Evolutionary conservation across 2,329 filamentous ascomycete species (phyloP), one percentile per base, ranked within the genome.

Genomic region (Ophiognomonia clavigignenti-juglandacearum): DNA sequence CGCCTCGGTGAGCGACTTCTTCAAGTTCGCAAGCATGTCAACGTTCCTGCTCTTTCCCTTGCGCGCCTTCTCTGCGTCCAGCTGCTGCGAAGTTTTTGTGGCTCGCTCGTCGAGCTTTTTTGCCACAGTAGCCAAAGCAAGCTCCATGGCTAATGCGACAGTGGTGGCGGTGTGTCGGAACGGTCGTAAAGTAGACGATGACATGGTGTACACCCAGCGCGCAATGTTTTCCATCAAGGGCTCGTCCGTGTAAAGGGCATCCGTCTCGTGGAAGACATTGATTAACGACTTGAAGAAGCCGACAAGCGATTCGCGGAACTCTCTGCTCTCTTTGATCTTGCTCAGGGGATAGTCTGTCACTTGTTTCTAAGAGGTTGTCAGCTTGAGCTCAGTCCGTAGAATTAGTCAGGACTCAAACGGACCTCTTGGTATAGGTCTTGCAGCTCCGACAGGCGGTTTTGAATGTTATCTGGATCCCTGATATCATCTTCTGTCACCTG

Each of bases 161-260:
- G 93, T 84, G 2, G 92, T 96, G 1, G 91, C 87, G 0, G 93
- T 98, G 66, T 98, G 93, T 54, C 93, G 81, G 67, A 98, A 96
- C 2, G 93, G 90, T 46, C 93, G 83, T 52, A 92, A 83, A 4
- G 82, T 78, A 0, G 90, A 91, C 4, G 89, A 93, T 3, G 92
- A 93, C 85, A 98, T 88, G 50, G 88, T 86, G 32, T 84, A 85
- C 51, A 96, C 75, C 93, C 93, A 98, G 48, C 88, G 77, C 56
- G 90, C 83, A 39, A 97, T 78, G 60, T 95, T 96, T 62, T 96
- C 90, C 59, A 95, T 82, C 42, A 98, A 73, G 24, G 84, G 78
- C 29, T 74, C 69, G 53, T 95, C 86, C 37, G 78, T 82, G 68
- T 95, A 95, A 42, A 98, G 70, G 18, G 88, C 69, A 20, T 86